Evolutionary conservation across 164 flowering plant species (phyloP).

Genomic region (Chimonanthus salicifolius): DNA sequence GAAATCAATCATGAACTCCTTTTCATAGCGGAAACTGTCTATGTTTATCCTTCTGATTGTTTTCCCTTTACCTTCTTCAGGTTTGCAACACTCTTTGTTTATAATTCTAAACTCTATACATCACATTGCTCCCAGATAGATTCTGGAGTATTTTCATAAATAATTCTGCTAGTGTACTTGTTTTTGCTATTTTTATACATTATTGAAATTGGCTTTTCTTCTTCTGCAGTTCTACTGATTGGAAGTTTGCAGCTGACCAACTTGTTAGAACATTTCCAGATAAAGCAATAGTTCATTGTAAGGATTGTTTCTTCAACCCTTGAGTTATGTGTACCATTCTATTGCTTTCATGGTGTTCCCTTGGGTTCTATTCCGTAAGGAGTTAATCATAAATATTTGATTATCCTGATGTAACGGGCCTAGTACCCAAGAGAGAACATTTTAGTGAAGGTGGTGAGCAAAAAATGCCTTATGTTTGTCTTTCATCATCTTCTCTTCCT

Average conservation of each 20-base stretch:
- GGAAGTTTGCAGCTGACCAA: slow-evolving; percentile 91
- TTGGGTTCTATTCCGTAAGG: background rate
- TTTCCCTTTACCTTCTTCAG: no score
- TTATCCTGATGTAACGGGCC: background rate
- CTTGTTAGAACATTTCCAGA: slow-evolving; percentile 69
- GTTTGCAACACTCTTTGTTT: no score
- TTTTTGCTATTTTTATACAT: background rate
- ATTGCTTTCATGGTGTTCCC: background rate
- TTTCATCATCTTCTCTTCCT: background rate
- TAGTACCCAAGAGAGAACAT: background rate
- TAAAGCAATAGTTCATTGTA: slow-evolving; percentile 90
- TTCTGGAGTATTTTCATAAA: no score
- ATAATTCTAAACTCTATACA: no score
- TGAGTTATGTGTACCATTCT: background rate
- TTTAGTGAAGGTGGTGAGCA: background rate
- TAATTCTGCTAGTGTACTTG: background rate
- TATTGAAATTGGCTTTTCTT: background rate
- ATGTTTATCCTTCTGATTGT: no score
- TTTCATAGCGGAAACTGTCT: no score
- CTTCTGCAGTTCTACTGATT: slow-evolving; percentile 65
- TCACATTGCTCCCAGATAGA: no score
- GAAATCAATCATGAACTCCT: no score
- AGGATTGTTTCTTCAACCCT: slow-evolving; percentile 19
- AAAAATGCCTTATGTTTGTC: background rate
- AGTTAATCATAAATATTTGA: no score